These are phyloP conservation scores for Cicer pinnatifidum DNA, from an alignment of 306 rosid species.

Conservation along the genomic window DNA sequence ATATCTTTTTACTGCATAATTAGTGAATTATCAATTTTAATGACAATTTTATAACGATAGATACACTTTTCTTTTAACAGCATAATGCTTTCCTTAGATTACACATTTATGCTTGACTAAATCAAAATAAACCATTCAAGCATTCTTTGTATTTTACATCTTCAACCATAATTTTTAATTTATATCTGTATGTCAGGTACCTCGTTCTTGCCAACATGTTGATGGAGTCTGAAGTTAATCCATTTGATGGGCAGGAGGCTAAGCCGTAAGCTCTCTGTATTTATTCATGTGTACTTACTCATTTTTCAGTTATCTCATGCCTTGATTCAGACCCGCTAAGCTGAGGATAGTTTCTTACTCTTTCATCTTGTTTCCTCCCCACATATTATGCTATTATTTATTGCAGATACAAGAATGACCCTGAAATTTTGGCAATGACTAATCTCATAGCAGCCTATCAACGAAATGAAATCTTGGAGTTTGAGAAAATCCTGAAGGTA, in stretches of 20 bases:
- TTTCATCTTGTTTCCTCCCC: conserved; percentile 16
- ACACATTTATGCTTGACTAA: conserved; percentile 3
- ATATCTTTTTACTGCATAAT: conserved; percentile 34
- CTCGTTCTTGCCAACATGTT: conserved; percentile 87
- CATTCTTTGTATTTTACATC: conserved; percentile 31
- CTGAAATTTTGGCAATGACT: conserved; percentile 99
- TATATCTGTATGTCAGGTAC: conserved; percentile 57
- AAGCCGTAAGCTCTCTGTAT: conserved; percentile 59
- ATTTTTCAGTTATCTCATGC: conserved; percentile 7
- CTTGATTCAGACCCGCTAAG: conserved; percentile 11
- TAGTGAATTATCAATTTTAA: conserved; percentile 22
- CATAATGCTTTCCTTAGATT: conserved; percentile 38
- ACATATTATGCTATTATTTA: conserved; percentile 41
- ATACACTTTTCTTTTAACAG: conserved; percentile 28
- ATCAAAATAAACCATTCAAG: conserved; percentile 20
- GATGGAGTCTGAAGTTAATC: conserved; percentile 74
- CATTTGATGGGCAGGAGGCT: conserved; percentile 72
- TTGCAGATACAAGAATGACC: conserved; percentile 91
- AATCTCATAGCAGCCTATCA: conserved; percentile 97
- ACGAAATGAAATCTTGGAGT: conserved; percentile 93
- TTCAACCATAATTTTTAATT: conserved; percentile 21
- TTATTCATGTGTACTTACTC: conserved; percentile 13
- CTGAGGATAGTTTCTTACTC: conserved; percentile 25
- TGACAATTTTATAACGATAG: not conserved
- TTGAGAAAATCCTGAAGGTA: conserved; percentile 96